Evolutionary conservation across 78 protist species (phyloP), one percentile per base, ranked within the genome.

Genomic region (Planoprotostelium fungivorum): DNA sequence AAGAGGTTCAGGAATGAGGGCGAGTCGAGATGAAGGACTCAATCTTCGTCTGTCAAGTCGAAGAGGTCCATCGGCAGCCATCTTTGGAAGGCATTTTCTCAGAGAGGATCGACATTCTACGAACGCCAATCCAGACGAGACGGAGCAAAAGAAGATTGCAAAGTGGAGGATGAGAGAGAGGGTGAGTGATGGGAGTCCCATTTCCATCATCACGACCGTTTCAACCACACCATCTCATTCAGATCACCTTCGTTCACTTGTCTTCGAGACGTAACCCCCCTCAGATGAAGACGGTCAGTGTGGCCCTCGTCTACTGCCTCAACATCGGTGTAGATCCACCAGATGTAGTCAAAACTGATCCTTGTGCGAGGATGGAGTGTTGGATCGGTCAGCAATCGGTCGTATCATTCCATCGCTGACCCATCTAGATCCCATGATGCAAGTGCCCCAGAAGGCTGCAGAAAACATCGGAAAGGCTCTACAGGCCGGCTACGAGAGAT

Each of bases 251-350:
- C 28, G 88, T 85, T 73, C 28, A 36, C 1, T 36, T 37, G 29
- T 36, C 36, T 89, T 28, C 1, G 36, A 38, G 29, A 0, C 73
- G 1, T 39, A 1, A 10, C 1, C 73, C 29, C 9, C 38, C 51
- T 38, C 37, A 94, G 96, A 95, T 97, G 97, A 95, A 95, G 86
- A 98, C 99, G n/a, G 91, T 92, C 38, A 83, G 94, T 38, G 97
- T 96, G n/a, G 96, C 94, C 38, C 92, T 98, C n/a, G 96, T 97
- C 35, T 37, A 96, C 29, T 97, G 98, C 88, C 96, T 98, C 86
- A 98, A 98, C 89, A 96, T 98, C n/a, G 99, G 99, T 1, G 98
- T 98, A n/a, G 99, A 97, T 86, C 99, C 99, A 28, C 99, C 99
- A 0, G 99, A 98, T 88, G 96, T 97, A 31, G 73, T 97, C 38